Percentiles rank a stretch among this genome's conserved stretches.
Conservation (phyloP, 129 eudicot genomes). For the Lonicera japonica region DNA sequence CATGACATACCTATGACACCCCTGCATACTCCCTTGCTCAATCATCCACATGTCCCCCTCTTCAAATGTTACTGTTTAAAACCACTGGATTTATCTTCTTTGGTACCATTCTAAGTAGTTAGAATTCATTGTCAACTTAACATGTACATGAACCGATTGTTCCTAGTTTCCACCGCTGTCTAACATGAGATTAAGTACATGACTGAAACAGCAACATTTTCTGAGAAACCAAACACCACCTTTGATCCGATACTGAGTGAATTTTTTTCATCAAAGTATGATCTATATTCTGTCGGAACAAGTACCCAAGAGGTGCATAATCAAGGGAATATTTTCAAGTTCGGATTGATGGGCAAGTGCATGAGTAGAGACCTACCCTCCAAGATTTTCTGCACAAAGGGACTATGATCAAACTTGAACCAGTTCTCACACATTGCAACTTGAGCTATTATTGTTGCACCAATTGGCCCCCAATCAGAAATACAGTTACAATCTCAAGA, state of each 20-base stretch:
- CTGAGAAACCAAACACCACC: not conserved
- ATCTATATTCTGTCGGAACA: not conserved
- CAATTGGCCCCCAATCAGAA: conserved; percentile 5
- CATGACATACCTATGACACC: too few relatives aligned
- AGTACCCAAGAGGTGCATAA: not conserved
- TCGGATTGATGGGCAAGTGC: too few relatives aligned
- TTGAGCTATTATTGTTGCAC: not conserved
- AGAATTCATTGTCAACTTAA: too few relatives aligned
- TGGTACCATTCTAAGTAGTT: too few relatives aligned
- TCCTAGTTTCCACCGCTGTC: too few relatives aligned
- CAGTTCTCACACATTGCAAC: not conserved
- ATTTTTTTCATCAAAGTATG: not conserved
- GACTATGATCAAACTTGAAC: not conserved
- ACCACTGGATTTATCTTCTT: too few relatives aligned
- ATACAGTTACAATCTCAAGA: not conserved
- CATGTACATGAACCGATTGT: too few relatives aligned
- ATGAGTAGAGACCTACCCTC: not conserved
- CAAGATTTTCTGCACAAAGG: not conserved
- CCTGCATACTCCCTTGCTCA: too few relatives aligned
- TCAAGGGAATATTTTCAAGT: not conserved
- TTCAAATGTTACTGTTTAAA: too few relatives aligned
- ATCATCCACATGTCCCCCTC: too few relatives aligned
- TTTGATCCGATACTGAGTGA: not conserved
- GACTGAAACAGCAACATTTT: not conserved
- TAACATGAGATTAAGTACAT: not conserved